Conservation (phyloP, 495 filamentous ascomycete genomes). For the Aspergillus incahuasiensis region DNA sequence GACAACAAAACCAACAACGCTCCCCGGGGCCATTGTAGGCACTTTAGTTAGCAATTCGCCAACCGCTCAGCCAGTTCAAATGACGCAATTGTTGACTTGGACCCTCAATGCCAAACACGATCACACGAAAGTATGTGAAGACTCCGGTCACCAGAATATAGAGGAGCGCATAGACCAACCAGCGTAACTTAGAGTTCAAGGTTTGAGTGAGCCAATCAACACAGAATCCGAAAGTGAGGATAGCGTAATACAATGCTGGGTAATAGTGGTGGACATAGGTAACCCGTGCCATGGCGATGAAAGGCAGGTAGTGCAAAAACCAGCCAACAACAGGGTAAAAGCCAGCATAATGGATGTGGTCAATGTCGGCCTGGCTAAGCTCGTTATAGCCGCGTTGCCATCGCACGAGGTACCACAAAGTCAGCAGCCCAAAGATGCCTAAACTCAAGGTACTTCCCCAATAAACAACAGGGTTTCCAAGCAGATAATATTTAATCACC, state of each 20-base stretch:
- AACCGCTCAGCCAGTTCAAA: slow-evolving; percentile 79
- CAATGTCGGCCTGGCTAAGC: slow-evolving; percentile 71
- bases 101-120: slow-evolving; percentile 94
- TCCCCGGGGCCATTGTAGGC: not conserved
- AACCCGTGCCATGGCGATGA: slow-evolving; percentile 94
- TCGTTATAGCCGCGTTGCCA: slow-evolving; percentile 95
- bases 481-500: slow-evolving; percentile 95
- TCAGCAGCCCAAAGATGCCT: slow-evolving; percentile 61
- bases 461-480: slow-evolving; percentile 94
- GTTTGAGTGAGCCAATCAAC: slow-evolving; percentile 74
- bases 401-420: slow-evolving; percentile 82
- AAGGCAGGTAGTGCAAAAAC: slow-evolving; percentile 94
- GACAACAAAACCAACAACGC: not conserved
- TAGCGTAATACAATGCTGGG: slow-evolving; percentile 97
- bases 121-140: slow-evolving; percentile 86
- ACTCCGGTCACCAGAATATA: slow-evolving; percentile 71
- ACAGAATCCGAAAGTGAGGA: slow-evolving; percentile 82
- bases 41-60: slow-evolving; percentile 49
- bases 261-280: slow-evolving; percentile 99
- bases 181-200: slow-evolving; percentile 53
- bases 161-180: slow-evolving; percentile 61
- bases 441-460: slow-evolving; percentile 85
- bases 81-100: slow-evolving; percentile 78
- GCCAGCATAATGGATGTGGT: slow-evolving; percentile 91
- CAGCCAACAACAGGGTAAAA: slow-evolving; percentile 90